Conservation (phyloP, 495 filamentous ascomycete species). For the Aspergillus affinis region DNA sequence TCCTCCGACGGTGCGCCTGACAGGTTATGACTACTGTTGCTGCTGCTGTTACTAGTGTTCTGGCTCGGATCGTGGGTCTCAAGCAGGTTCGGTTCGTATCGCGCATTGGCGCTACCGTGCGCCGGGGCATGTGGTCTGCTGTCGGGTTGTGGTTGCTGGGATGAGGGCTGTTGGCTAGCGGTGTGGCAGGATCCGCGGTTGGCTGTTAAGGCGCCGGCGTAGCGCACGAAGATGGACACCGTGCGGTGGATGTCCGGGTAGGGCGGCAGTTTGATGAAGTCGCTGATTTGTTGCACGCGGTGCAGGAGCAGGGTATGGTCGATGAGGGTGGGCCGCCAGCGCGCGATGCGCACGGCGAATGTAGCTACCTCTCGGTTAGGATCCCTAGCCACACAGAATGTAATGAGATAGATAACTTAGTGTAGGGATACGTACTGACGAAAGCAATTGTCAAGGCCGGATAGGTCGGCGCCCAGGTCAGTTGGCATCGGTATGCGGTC, state of each 20-base stretch:
- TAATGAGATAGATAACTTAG: neutral
- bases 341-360: conserved; percentile 40
- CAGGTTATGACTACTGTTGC: neutral
- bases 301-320: conserved; percentile 37
- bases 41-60: no score
- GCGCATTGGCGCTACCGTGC: no score
- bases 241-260: conserved; percentile 47
- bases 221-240: conserved; percentile 45
- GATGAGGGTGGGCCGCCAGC: conserved; percentile 43
- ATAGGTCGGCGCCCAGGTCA: conserved; percentile 44
- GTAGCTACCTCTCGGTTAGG: conserved; percentile 26
- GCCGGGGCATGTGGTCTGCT: neutral
- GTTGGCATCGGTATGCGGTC: conserved; percentile 38
- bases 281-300: conserved; percentile 38
- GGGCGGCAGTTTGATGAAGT: conserved; percentile 42
- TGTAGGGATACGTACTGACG: conserved; percentile 35
- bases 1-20: neutral
- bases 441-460: conserved; percentile 43
- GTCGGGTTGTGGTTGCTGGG: neutral
- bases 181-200: conserved; percentile 25
- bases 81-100: neutral
- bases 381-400: neutral
- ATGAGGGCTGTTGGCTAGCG: neutral
- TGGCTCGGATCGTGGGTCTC: neutral
- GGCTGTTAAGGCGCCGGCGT: conserved; percentile 39